Base-by-base conservation (phyloP, 2,329 filamentous ascomycete species). In the Colletotrichum sidae region DNA sequence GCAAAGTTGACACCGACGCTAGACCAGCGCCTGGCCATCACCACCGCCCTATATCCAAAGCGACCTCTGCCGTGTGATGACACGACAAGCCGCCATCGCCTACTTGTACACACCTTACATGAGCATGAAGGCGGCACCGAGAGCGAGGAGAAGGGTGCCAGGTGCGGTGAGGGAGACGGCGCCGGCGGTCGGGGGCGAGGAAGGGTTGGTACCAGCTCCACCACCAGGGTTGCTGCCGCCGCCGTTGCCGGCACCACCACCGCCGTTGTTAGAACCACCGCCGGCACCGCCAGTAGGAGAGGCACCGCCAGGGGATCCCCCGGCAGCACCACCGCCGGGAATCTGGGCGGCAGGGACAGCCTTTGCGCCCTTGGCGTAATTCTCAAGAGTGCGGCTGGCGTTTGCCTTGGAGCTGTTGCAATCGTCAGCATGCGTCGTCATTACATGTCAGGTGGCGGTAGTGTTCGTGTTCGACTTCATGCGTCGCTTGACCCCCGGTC, bases 361-460 rank as follows among this genome's bases (percentile, higher is more conserved):
- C 63, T 66, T 66, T 3, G 63, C 63, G 39, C 74, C 70, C 35
- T 84, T 81, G 75, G 80, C 81, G 81, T 85, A 88, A 69, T 78
- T 78, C 3, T 77, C 72, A 12, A 90, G 79, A 39, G 84, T 84
- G 68, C 84, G 82, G 44, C 81, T 73, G 4, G 83, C 66, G 77
- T 89, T 89, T 72, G 81, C 80, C 33, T 78, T 70, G 38, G 83
- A 81, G 76, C 81, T 83, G 33, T 33, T 7, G 35, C 4, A 6
- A 34, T 12, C 49, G 50, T 68, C 69, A 70, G 68, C 35, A 33
- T 15, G 39, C 8, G n/a, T 15, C 12, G 13, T 45, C 2, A 25
- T n/a, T 33, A 11, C 3, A 17, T 52, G 17, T 56, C 50, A 13
- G 41, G 46, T 6, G 38, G 6, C 38, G n/a, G 33, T 50, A 47